phyloP scores from a whole-genome alignment of 106 monocot species.

The Gastrodia elata region DNA sequence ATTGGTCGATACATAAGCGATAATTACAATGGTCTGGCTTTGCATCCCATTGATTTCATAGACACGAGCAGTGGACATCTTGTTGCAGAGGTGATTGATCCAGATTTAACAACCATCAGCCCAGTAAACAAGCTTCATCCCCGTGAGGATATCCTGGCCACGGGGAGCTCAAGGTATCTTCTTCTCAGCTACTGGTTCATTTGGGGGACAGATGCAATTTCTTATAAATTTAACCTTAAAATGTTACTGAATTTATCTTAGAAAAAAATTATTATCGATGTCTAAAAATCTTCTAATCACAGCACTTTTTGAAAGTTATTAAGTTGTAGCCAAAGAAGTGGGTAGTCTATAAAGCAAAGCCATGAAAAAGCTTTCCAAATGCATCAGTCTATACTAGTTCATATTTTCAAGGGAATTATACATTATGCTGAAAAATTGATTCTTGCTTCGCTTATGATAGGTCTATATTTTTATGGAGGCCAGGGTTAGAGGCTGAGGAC shows the following conservation, averaged over 20 bases:
- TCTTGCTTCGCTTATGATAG: conserved; percentile 11
- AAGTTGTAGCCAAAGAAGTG: no score
- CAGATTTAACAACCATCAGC: conserved; percentile 81
- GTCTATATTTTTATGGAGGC: conserved; percentile 65
- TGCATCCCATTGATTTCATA: conserved; percentile 94
- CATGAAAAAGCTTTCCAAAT: no score
- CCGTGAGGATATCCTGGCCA: conserved; percentile 69
- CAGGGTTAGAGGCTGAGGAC: conserved; percentile 10
- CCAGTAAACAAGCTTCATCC: conserved; percentile 94
- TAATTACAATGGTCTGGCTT: conserved; percentile 77
- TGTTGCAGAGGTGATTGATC: conserved; percentile 70
- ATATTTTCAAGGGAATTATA: neutral
- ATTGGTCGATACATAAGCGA: conserved; percentile 96
- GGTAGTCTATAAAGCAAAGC: no score
- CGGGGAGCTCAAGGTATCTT: conserved; percentile 84
- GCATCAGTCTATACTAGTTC: neutral
- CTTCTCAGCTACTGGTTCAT: neutral
- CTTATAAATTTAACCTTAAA: no score
- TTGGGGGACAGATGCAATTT: no score
- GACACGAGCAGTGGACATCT: conserved; percentile 71
- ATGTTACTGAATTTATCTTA: no score
- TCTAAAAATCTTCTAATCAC: no score
- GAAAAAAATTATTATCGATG: no score
- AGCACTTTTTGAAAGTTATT: no score
- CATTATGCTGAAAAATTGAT: no score